These are phyloP conservation scores for Rubroboletus pulcherrimus DNA, from an alignment of 768 basidiomycete species.

Conservation along the genomic window DNA sequence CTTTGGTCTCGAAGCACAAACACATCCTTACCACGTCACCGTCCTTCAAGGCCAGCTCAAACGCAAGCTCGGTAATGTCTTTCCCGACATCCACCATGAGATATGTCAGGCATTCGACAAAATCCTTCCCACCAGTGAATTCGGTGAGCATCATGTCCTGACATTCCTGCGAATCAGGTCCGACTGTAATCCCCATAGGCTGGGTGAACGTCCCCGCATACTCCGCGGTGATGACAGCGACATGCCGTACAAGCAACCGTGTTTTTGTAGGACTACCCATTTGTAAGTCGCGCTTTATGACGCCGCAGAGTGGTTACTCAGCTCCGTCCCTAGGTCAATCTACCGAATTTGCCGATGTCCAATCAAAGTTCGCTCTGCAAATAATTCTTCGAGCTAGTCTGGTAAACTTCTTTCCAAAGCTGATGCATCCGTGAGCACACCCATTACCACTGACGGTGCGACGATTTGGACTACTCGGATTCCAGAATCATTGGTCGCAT, in stretches of 20 bases:
- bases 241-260: conserved; percentile 39
- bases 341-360: conserved; percentile 34
- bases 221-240: conserved; percentile 29
- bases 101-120: conserved; percentile 31
- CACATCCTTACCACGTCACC: conserved; percentile 35
- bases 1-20: conserved; percentile 32
- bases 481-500: conserved; percentile 31
- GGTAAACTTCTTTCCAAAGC: conserved; percentile 33
- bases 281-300: conserved; percentile 27
- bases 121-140: conserved; percentile 20
- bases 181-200: conserved; percentile 15
- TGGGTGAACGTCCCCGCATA: conserved; percentile 30
- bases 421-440: conserved; percentile 32
- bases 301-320: conserved; percentile 4
- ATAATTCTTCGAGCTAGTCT: conserved; percentile 31
- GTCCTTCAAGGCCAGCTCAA: conserved; percentile 32
- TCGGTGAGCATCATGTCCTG: conserved; percentile 15
- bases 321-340: conserved; percentile 30
- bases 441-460: conserved; percentile 1
- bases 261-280: conserved; percentile 38
- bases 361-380: conserved; percentile 33
- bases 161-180: conserved; percentile 9
- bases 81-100: conserved; percentile 34
- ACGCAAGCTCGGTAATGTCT: conserved; percentile 31
- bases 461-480: conserved; percentile 13